A percentile compares a stretch with the other conserved stretches of the same genome.
Evolutionary conservation across 257 asterid genomes (phyloP).

Genomic region (Solanum chiquidenum): DNA sequence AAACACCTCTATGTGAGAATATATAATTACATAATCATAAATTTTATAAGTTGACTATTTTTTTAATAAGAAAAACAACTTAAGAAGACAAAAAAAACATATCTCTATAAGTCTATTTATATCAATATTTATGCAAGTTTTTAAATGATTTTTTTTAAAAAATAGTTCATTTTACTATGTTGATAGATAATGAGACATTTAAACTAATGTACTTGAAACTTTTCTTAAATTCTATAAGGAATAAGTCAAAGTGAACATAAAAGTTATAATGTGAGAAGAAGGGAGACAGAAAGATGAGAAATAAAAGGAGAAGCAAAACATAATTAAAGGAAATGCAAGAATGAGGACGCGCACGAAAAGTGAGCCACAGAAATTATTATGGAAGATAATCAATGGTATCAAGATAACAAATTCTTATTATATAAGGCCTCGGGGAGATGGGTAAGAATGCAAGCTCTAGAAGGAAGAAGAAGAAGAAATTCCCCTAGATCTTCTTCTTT

Average conservation of each 20-base stretch:
- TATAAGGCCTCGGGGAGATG: neutral
- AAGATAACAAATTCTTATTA: neutral
- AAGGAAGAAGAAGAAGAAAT: conserved; percentile 13
- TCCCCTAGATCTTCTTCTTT: conserved; percentile 15
- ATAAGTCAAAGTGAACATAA: too few relatives aligned
- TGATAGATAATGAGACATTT: neutral
- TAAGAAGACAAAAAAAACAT: neutral
- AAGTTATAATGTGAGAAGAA: neutral
- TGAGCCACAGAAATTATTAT: conserved; percentile 2
- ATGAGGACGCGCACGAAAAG: neutral
- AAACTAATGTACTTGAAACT: neutral
- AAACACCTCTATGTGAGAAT: neutral
- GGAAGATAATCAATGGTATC: neutral
- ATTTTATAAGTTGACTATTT: neutral
- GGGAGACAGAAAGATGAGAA: neutral
- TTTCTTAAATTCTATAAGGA: neutral
- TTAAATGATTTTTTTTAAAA: neutral
- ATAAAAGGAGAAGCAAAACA: neutral
- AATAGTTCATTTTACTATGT: neutral
- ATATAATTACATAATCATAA: neutral
- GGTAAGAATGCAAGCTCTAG: conserved; percentile 4
- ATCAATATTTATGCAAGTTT: neutral
- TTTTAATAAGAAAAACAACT: neutral
- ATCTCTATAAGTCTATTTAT: neutral
- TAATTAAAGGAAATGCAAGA: neutral